Base-by-base conservation (phyloP, 2,329 filamentous ascomycete species). In the Cladosporium halotolerans region DNA sequence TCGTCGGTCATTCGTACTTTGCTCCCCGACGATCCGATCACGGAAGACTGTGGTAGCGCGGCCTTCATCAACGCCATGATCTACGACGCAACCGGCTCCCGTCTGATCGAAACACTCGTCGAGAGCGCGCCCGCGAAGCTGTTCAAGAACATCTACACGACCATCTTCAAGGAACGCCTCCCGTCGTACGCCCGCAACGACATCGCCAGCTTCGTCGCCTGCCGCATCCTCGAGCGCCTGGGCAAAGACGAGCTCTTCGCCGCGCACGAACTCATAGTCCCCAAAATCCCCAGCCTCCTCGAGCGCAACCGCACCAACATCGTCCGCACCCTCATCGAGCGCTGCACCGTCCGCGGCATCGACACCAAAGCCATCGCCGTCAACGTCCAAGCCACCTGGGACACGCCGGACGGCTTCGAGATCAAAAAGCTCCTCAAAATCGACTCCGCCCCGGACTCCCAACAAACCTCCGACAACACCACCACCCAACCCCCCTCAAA, bases 71-170 rank as follows among this genome's bases (percentile, higher is more conserved):
- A 88, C 63, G 84, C 87, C 53, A 81, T 97, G 66, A 77, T 96
- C 23, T 97, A 96, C 70, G 90, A 97, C 65, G 79, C 86, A 1
- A 85, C 97, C 48, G 93, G 93, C 13, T 96, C 92, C 3, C 85
- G 92, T 42, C 77, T 99, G 2, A 78, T 97, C 18, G 93, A 99
- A 72, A 89, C 85, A 0, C 85, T 99, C 58, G 81, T 96, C 58
- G 80, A 84, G 23, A 80, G 86, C 65, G 83, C 85, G 13, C 90
- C 93, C 0, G 90, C 88, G 41, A 96, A 93, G 71, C 73, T 90
- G 33, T 99, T 97, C 80, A 96, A 96, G 70, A 81, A 83, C 11
- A 78, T 99, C 5, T 92, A 95, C 72, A 82, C 80, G 54, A 84
- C 85, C 60, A 82, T 90, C 59, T 87, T 97, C 70, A 86, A 85